Base-by-base conservation (phyloP, 768 basidiomycete genomes). In the Dacryopinax spathularia region DNA sequence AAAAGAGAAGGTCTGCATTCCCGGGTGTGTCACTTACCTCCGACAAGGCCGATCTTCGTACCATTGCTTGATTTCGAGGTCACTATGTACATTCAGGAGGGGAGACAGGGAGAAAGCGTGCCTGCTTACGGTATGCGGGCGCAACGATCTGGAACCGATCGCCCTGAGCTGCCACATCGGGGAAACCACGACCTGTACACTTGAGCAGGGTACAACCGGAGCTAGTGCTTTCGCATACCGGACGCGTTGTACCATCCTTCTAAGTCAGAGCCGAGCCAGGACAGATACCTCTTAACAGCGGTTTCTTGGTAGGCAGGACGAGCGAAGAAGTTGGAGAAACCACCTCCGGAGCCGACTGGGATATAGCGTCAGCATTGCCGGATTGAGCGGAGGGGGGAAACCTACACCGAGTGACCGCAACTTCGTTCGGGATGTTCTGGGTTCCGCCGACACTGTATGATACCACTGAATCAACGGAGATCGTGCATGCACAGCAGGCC, bases 381-480 rank as follows among this genome's bases (percentile, higher is more conserved):
- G 43, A 9, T 15, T 22, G 7, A 44, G 43, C n/a, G n/a, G 25
- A 44, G 43, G 25, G 9, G 25, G 13, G 31, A 3, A 13, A 25
- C 48, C 25, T 56, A 56, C 48, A 56, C 9, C 48, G 48, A 27
- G 72, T 76, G 60, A 80, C 74, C 9, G 81, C 84, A 34, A 81
- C 75, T 70, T 88, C 85, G 6, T 85, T 84, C 70, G 48, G 48
- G 48, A 84, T 72, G 44, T 74, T 73, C 0, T 76, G 79, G 0
- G 87, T 88, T 2, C 85, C 76, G 27, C 76, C 88, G 2, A 89
- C 81, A 2, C 82, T 43, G n/a, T 29, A 56, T 3, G 4, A 22
- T 6, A 41, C 16, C 18, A 41, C 4, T 22, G 4, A 18, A 41
- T 41, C n/a, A n/a, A n/a, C n/a, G n/a, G n/a, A 18, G 6, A 15